Base-by-base conservation (phyloP, 768 basidiomycete genomes). In the Suillus spraguei region DNA sequence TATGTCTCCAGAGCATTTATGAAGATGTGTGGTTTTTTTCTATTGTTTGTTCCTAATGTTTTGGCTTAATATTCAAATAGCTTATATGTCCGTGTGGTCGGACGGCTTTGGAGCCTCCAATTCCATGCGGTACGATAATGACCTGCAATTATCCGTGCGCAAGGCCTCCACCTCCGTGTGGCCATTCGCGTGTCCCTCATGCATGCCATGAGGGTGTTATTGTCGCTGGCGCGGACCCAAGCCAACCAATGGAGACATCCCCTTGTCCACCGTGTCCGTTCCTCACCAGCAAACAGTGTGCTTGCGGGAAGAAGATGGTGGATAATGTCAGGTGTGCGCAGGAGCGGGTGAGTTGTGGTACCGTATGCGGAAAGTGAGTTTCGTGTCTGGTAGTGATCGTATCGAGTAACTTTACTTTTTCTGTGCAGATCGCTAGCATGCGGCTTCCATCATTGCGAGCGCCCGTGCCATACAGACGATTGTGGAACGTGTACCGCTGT, bases 361-460 rank as follows among this genome's bases (percentile, higher is more conserved):
- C 79, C 32, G 75, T 82, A 3, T 99, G 97, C 73, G 90, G 89
- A 65, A 88, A 89, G 85, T 89, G 63, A 66, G 87, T 79, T 17
- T 20, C 59, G 38, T 24, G 8, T 41, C 24, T 38, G 38, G 16
- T 14, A 60, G 38, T 24, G 42, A 1, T 2, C 11, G 22, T 8
- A 5, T 38, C 61, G 24, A 65, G 28, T 61, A 5, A 59, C 20
- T 17, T 24, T 24, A 42, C 22, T 46, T 56, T 9, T 63, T 39
- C 33, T 63, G n/a, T 32, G 2, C 61, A 90, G 87, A 65, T 75
- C 90, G 3, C 78, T 98, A 62, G 77, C 77, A 0, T 99, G 97
- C 69, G 97, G 97, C 2, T 94, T 90, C 72, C 97, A 99, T 73
- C 87, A 83, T 16, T 99, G 97, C 73, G 87, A 90, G 63, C 83